Evolutionary conservation across 148 eudicot genomes (phyloP), one percentile per base, ranked within the genome.

Genomic region (Rhododendron mucronatum): DNA sequence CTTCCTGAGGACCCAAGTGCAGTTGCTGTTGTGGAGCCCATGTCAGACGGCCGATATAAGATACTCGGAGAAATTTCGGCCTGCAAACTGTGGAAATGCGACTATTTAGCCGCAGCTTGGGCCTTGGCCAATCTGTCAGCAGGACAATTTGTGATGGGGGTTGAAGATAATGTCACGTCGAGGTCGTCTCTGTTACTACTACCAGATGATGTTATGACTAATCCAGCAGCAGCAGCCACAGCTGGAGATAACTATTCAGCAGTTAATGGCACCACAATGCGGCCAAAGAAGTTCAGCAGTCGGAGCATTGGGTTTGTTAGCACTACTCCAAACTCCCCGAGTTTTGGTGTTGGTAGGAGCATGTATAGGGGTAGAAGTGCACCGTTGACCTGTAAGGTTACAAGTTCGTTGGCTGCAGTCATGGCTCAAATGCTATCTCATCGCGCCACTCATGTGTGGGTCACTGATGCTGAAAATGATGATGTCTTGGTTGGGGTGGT

Each of bases 341-440:
- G 73, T 65, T 73, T 85, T 73, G 93, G 93, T n/a, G 83, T 87
- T 16, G 89, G 90, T 6, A 92, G 99, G 90, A 95, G 94, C 87
- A 92, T 95, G 96, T 97, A 97, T 41, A 87, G 99, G 69, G 98
- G 98, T 39, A 90, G 99, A 88, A 95, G 96, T 69, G 94, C 96
- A 0, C 98, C 99, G 5, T 88, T 97, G 88, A 97, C 98, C 0
- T 97, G 99, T 88, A 94, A 89, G 84, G 91, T 79, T 10, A 94
- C 93, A 3, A 97, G 98, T 85, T 97, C 99, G 1, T 55, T 97
- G 81, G 98, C 99, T 2, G 98, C 99, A 3, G 99, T 97, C 13
- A 97, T 97, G 99, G 99, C 99, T 47, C 99, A 97, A 91, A 94
- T 97, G 96, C 89, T 97, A 23, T 97, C 99, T 39, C 99, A 97